Conservation (phyloP, 495 filamentous ascomycete species). For the Hyaloscypha finlandica region DNA sequence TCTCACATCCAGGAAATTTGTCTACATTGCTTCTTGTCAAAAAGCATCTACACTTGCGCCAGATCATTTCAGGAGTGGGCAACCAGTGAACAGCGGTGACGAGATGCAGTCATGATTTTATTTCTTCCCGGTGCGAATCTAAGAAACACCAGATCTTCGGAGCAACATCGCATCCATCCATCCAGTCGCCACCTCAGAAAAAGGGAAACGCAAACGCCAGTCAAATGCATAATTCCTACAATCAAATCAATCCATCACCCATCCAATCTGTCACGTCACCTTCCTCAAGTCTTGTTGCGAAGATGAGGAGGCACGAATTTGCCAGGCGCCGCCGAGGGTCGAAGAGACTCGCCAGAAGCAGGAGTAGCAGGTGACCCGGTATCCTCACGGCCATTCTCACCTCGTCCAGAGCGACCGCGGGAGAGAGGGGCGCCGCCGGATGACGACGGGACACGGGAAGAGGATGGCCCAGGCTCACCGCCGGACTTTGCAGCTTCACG, state of each 20-base stretch:
- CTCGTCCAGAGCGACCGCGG: constrained; percentile 30
- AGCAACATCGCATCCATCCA: neutral
- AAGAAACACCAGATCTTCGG: neutral
- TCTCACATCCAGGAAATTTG: no score
- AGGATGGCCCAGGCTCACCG: constrained; percentile 21
- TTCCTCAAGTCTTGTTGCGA: constrained; percentile 26
- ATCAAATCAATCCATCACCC: neutral
- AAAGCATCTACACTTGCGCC: no score
- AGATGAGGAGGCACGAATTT: constrained; percentile 37
- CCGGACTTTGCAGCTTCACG: constrained; percentile 66
- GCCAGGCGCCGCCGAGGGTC: constrained; percentile 28
- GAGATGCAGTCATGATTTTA: neutral
- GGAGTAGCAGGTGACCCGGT: constrained; percentile 18
- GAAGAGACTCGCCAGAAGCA: constrained; percentile 26
- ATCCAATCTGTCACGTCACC: neutral
- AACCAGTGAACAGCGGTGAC: neutral
- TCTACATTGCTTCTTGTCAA: no score
- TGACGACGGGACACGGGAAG: constrained; percentile 21
- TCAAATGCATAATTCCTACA: neutral
- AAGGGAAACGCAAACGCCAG: neutral
- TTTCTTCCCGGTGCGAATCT: neutral
- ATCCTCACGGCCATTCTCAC: constrained; percentile 24
- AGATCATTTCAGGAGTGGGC: neutral
- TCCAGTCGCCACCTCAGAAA: neutral
- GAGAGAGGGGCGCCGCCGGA: constrained; percentile 27